Base-by-base conservation (phyloP, 306 rosid species). In the Fagus sylvatica region DNA sequence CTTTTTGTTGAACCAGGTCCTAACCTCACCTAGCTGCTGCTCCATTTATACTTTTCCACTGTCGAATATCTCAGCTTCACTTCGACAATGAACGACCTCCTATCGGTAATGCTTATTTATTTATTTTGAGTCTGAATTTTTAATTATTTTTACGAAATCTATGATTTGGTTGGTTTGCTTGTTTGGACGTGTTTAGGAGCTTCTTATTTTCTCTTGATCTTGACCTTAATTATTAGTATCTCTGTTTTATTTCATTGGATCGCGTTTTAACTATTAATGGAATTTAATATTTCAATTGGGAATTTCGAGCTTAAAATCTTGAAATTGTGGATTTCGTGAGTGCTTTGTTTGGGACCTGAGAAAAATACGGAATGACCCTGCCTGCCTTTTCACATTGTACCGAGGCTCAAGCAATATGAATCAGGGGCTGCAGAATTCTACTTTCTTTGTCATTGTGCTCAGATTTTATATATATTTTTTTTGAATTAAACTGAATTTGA, bases 11-110 rank as follows among this genome's bases (percentile, higher is more conserved):
- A 66, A 80, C 88, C 90, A 84, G 91, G 88, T 81, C 89, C 34
- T 57, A n/a, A 12, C 69, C 86, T 49, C 57, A 15, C 10, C 69
- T 85, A 75, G 76, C 85, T 77, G 2, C 34, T 79, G 6, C 42
- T 36, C 73, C 12, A 43, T 46, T 15, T 36, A 15, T 37, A 36
- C 8, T 15, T 17, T 64, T 62, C 62, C 41, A 4, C 4, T 55
- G 60, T 69, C 71, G 79, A 78, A 56, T 48, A 76, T 69, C 71
- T 61, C 62, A 69, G 73, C 83, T 83, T n/a, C 81, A 62, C 72
- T 74, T 79, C 81, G 59, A 90, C 86, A 70, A 93, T 93, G 98
- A 93, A 93, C 87, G 98, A 93, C 83, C 98, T 93, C 79, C 87
- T 91, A 37, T 60, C 90, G 93, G 96, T 93, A 88, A 83, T 71